Base-by-base conservation (phyloP, 495 filamentous ascomycete species). In the Podospora comata region DNA sequence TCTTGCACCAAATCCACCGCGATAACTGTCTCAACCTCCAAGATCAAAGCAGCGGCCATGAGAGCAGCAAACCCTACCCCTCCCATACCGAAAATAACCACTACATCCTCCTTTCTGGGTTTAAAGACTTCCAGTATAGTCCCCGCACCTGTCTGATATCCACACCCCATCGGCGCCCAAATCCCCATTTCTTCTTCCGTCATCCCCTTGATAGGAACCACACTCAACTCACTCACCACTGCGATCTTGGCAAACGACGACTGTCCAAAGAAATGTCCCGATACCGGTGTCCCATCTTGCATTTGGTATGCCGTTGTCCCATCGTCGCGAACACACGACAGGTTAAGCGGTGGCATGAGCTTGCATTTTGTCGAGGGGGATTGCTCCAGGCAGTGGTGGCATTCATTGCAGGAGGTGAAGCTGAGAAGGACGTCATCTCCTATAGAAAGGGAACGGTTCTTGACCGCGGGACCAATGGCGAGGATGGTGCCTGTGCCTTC, bases 401-500 rank as follows among this genome's bases (percentile, higher is more conserved):
- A 83, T 39, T 61, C 30, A 19, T 73, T 71, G 67, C 80, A 83
- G 65, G 66, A 74, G 13, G 64, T 67, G 63, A 76, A 79, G 19
- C 75, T 79, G 4, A 81, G 70, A 11, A 83, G 67, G 18, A 85
- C 84, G 48, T 75, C 72, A 68, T 87, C 84, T 27, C 84, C 83
- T 2, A 78, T 74, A 19, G 70, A 71, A 5, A 86, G 72, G 53
- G 79, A 67, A 2, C 44, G 64, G 63, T 71, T 74, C 28, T 79
- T 79, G 54, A 83, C 80, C 3, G 39, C 15, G 0, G 78, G 77
- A 11, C 85, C 85, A n/a, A 83, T 27, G 15, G 73, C 72, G 30
- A 80, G 73, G 20, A 88, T 76, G 27, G 83, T 68, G 6, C 85
- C 85, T 2, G 79, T 78, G 27, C 85, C 85, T 74, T 87, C 85